Percentiles rank a stretch among this genome's conserved stretches.
These are phyloP conservation scores for Macrolepiota fuliginosa DNA, from an alignment of 768 basidiomycete genomes.

Conservation along the genomic window DNA sequence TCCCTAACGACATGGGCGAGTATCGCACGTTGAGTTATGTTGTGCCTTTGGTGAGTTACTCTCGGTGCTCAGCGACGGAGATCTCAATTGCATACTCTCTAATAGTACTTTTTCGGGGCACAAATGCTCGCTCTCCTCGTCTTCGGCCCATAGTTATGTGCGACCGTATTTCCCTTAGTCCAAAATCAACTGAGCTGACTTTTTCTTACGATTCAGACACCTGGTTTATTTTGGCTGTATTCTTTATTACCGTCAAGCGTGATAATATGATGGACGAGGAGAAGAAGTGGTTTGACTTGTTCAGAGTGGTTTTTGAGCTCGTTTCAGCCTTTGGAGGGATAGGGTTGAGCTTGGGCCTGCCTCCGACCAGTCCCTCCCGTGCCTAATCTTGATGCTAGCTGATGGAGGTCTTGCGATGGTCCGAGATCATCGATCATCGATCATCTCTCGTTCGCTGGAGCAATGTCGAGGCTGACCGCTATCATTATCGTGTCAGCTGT, in stretches of 20 bases:
- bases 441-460: constrained; percentile 63
- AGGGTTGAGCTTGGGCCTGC: constrained; percentile 66
- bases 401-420: not conserved
- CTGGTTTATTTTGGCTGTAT: constrained; percentile 77
- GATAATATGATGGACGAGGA: constrained; percentile 51
- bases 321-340: constrained; percentile 69
- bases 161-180: too few species aligned
- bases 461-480: constrained; percentile 72
- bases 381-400: not conserved
- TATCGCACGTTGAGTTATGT: constrained; percentile 62
- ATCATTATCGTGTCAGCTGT: constrained; percentile 61
- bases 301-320: constrained; percentile 58
- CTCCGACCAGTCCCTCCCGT: constrained; percentile 29
- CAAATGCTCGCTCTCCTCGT: constrained; percentile 57
- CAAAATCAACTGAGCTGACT: too few species aligned
- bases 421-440: constrained; percentile 58
- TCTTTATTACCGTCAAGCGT: constrained; percentile 68
- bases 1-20: too few species aligned
- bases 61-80: not conserved
- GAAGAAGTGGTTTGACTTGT: constrained; percentile 63
- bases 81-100: constrained; percentile 15
- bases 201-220: constrained; percentile 44
- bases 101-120: constrained; percentile 61
- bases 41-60: constrained; percentile 39
- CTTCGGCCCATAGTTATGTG: constrained; percentile 60